Evolutionary conservation across 169 alveolate genomes (phyloP), one percentile per base, ranked within the genome.

Genomic region (Plasmodium falciparum): DNA sequence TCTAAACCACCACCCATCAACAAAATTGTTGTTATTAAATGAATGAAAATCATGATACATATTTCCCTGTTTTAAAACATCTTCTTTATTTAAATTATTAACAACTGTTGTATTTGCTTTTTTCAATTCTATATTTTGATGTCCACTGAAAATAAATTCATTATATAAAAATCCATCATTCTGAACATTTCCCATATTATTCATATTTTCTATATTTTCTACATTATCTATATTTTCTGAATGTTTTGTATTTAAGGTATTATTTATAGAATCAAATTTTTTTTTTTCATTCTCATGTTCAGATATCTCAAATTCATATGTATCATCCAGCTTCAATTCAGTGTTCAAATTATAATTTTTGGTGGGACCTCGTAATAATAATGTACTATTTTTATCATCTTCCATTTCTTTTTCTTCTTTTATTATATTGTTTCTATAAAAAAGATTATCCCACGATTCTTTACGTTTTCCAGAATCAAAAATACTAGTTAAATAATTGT

Each of bases 221-320:
- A 29, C 13, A 22, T 47, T 22, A 76, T 54, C 20, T 20, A 43
- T 45, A 66, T 56, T 66, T n/a, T 65, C 78, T 66, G 54, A 49
- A 11, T 72, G 49, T 39, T 59, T 61, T 43, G 47, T 9, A 58
- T 39, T 24, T 56, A 17, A 39, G 17, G 89, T 54, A 22, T 62
- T 39, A 13, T 52, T 47, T 62, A 52, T 61, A 39, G 43, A 43
- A 49, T 13, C 26, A 2, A 13, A 17, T n/a, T 45, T 29, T 3
- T 63, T 65, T 22, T 58, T 7, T 13, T 54, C 49, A 67, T 59
- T 43, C 33, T 62, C 83, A 54, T 62, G 58, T 17, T 83, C 91
- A 70, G 59, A 15, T n/a, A 59, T 47, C 50, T 83, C 91, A 50
- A 17, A 62, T 61, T 83, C 91, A 29, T 83, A 69, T 73, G 91